Conservation (phyloP, 176 grass and related monocot genomes). For the Coix lacrymajobi region DNA sequence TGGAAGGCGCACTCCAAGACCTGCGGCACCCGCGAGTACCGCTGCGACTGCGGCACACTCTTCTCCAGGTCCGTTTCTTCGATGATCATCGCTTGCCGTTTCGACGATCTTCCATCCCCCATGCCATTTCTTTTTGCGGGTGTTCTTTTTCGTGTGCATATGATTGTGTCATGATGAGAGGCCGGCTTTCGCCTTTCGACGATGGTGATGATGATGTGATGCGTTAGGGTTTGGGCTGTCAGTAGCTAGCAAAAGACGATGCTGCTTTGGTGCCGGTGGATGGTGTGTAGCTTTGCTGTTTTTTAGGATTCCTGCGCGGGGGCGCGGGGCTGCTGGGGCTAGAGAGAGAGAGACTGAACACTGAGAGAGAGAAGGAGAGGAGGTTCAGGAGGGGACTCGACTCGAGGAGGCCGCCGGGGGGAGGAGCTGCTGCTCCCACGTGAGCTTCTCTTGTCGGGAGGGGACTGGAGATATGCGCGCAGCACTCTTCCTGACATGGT, state of each 20-base stretch:
- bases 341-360: not conserved
- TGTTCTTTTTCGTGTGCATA: too few relatives aligned
- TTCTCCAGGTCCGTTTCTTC: constrained; percentile 84
- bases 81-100: not conserved
- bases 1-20: constrained; percentile 99
- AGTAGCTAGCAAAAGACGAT: not conserved
- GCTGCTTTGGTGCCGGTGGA: not conserved
- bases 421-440: constrained; percentile 57
- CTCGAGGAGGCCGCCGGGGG: too few relatives aligned
- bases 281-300: constrained; percentile 1
- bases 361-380: not conserved
- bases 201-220: constrained; percentile 8
- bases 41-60: constrained; percentile 96
- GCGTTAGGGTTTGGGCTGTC: constrained; percentile 49
- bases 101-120: not conserved
- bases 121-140: too few relatives aligned
- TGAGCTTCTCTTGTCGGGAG: constrained; percentile 60
- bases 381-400: not conserved
- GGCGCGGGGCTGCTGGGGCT: not conserved
- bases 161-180: constrained; percentile 60
- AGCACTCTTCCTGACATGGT: constrained; percentile 39
- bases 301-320: constrained; percentile 27
- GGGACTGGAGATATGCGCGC: constrained; percentile 51
- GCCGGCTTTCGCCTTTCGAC: too few relatives aligned
- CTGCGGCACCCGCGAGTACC: constrained; percentile 97